phyloP scores from a whole-genome alignment of 2,329 filamentous ascomycete species.

The Cordyceps javanica region DNA sequence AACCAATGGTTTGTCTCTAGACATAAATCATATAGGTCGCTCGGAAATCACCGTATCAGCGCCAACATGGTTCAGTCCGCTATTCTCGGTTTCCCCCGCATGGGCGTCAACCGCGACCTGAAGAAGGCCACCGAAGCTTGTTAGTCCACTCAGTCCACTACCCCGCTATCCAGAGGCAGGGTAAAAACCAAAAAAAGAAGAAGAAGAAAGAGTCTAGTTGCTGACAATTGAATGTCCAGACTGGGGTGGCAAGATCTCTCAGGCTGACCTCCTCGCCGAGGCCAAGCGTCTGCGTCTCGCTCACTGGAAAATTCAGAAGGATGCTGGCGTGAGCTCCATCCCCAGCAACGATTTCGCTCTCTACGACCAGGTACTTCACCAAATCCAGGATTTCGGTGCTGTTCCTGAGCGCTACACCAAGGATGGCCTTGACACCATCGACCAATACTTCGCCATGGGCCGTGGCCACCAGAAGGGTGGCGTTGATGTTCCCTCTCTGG shows the following conservation, averaged over 20 bases:
- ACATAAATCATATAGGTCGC: not conserved
- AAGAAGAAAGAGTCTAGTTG: not conserved
- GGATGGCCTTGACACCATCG: slow-evolving; percentile 78
- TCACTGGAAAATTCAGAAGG: slow-evolving; percentile 99
- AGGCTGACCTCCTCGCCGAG: slow-evolving; percentile 84
- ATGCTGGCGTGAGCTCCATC: slow-evolving; percentile 94
- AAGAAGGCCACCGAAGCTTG: slow-evolving; percentile 99
- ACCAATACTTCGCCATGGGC: slow-evolving; percentile 99
- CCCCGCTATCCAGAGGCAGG: not conserved
- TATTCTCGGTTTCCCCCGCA: slow-evolving; percentile 97
- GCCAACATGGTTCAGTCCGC: slow-evolving; percentile 60
- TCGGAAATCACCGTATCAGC: slow-evolving; percentile 22
- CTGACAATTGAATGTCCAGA: slow-evolving; percentile 29
- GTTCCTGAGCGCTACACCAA: slow-evolving; percentile 90
- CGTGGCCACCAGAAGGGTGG: slow-evolving; percentile 94
- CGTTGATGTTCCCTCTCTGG: slow-evolving; percentile 86
- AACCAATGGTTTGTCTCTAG: not conserved
- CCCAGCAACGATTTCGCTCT: slow-evolving; percentile 99
- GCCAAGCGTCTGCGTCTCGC: slow-evolving; percentile 93
- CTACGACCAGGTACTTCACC: slow-evolving; percentile 96
- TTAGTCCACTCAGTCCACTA: slow-evolving; percentile 29
- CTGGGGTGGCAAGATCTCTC: slow-evolving; percentile 92
- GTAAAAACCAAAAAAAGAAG: too few relatives aligned
- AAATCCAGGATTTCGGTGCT: slow-evolving; percentile 96
- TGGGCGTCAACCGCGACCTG: slow-evolving; percentile 96